A percentile compares a stretch with the other conserved stretches of the same genome.
Evolutionary conservation across 1,139 yeast species (phyloP).

Genomic region (Debaryomyces coudertii): DNA sequence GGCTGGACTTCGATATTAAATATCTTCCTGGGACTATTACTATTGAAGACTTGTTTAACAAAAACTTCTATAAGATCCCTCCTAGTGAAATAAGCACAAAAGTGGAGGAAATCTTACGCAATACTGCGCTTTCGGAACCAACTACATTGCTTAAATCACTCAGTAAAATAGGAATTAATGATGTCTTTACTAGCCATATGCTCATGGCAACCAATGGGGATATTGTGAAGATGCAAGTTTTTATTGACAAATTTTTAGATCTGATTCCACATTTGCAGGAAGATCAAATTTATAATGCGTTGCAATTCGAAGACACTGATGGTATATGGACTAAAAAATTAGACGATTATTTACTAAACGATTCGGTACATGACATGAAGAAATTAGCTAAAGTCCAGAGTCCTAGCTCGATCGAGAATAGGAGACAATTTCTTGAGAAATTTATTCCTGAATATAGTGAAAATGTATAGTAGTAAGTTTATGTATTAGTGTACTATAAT

Average conservation of each 20-base stretch:
- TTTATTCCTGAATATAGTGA: background rate
- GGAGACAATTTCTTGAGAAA: slow-evolving; percentile 27
- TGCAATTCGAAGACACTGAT: slow-evolving; percentile 17
- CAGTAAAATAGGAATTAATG: slow-evolving; percentile 28
- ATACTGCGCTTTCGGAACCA: slow-evolving; percentile 13
- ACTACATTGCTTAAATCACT: slow-evolving; percentile 20
- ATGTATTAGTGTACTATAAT: slow-evolving; percentile 7
- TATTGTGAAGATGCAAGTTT: slow-evolving; percentile 17
- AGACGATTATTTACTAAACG: slow-evolving; percentile 6
- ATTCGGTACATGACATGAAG: slow-evolving; percentile 5
- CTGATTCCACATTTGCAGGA: slow-evolving; percentile 11
- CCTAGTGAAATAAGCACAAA: slow-evolving; percentile 5
- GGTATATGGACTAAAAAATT: slow-evolving; percentile 32
- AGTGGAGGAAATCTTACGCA: slow-evolving; percentile 10
- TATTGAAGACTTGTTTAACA: slow-evolving; percentile 18
- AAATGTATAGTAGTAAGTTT: slow-evolving; percentile 2
- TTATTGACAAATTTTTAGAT: slow-evolving; percentile 14
- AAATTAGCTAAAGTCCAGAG: slow-evolving; percentile 26
- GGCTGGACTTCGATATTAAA: slow-evolving; percentile 9
- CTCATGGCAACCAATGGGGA: slow-evolving; percentile 31
- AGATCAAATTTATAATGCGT: slow-evolving; percentile 14
- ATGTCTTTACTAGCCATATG: slow-evolving; percentile 31
- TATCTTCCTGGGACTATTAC: slow-evolving; percentile 15
- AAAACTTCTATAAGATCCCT: slow-evolving; percentile 14
- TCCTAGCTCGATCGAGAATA: slow-evolving; percentile 20